A percentile compares a stretch with the other conserved stretches of the same genome.
Conservation (phyloP, 2,329 filamentous ascomycete genomes). For the Penicillium sp. region DNA sequence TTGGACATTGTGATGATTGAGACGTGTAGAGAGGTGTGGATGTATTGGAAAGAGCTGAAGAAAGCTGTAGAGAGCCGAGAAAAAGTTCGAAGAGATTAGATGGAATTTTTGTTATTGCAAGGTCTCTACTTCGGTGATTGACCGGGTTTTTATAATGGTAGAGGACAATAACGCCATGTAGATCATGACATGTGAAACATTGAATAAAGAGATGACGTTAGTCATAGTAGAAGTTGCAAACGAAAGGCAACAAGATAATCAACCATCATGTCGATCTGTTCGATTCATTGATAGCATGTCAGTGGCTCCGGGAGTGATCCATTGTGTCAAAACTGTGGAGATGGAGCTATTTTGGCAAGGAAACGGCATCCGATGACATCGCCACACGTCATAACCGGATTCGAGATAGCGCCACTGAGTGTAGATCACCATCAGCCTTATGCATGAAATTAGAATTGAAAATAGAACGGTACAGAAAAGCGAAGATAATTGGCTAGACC, state of each 20-base stretch:
- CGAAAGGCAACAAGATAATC: neutral
- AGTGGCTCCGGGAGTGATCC: neutral
- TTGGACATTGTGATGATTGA: constrained; percentile 11
- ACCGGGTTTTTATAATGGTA: neutral
- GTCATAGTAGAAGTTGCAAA: neutral
- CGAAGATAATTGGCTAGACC: neutral
- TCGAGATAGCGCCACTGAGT: constrained; percentile 1
- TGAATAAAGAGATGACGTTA: constrained; percentile 4
- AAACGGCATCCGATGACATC: constrained; percentile 1
- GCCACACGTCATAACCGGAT: constrained; percentile 4
- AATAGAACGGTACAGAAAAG: neutral
- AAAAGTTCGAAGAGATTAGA: neutral
- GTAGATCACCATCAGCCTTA: constrained; percentile 8
- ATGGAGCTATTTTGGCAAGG: neutral
- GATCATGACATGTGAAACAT: neutral
- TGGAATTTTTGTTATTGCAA: neutral
- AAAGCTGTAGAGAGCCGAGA: neutral
- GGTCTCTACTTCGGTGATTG: neutral
- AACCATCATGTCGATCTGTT: neutral
- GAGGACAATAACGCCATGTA: constrained; percentile 1
- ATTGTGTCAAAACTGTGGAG: constrained; percentile 1
- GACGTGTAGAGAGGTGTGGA: neutral
- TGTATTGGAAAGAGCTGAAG: neutral
- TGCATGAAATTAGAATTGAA: neutral
- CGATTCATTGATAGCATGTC: neutral